Evolutionary conservation across 345 rosid genomes (phyloP), one percentile per base, ranked within the genome.

Genomic region (Pistacia integerrima): DNA sequence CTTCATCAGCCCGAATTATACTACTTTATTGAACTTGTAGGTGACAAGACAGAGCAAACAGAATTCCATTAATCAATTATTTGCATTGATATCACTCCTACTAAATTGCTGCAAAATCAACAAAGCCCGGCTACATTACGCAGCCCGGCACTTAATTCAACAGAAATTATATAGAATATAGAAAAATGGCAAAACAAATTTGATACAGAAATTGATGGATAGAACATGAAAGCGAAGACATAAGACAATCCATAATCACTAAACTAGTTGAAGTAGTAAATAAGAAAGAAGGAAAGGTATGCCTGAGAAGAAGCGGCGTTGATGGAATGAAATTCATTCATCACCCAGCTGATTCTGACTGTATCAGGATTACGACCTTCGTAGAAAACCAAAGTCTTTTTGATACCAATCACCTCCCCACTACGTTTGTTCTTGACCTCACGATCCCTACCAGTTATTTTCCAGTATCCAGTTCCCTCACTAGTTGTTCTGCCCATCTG

Each of bases 301-400:
- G 75, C 86, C 75, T 22, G 60, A 48, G 25, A 13, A 51, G 38
- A 28, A 35, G 30, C 13, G 74, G 36, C 13, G 25, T 20, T 56
- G 0, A 0, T 20, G 46, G 72, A 54, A 9, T 61, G 63, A 56
- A 60, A 83, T n/a, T 80, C 83, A 33, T 83, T 81, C 13, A 77
- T 67, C 33, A 74, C 79, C 86, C 86, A 83, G 8, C 22, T 5
- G 7, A 71, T 64, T 44, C 28, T 22, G 13, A 62, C 25, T 8
- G 8, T 38, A 49, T 62, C 8, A 30, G 20, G 20, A 62, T 0
- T 33, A 49, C 69, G 76, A 35, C 76, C 76, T 6, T 0, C 0
- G 59, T 73, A 36, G 41, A 61, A 73, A 49, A 61, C 76, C 67
- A 73, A 35, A 73, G 54, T 61, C 76, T 22, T 73, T 48, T 61